Evolutionary conservation across 768 basidiomycete species (phyloP), one percentile per base, ranked within the genome.

Genomic region (Mycena indigotica): DNA sequence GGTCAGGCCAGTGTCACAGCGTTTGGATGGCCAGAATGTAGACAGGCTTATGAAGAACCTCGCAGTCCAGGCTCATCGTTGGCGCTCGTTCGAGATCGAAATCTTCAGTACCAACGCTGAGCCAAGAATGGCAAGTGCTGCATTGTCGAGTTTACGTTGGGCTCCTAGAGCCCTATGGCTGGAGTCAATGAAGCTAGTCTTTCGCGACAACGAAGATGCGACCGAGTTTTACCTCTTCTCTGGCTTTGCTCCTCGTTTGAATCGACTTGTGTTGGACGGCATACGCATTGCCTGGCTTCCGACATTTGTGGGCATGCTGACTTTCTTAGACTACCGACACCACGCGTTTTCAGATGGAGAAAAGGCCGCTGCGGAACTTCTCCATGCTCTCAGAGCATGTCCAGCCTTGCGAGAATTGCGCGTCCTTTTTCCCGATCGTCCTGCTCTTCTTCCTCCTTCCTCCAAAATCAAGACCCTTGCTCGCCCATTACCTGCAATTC

Each of bases 51-150:
- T 89, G 79, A 81, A 85, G 64, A 65, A 84, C 50, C 80, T 83
- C 70, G 57, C 72, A 17, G 80, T 82, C 3, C 74, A 81, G 63
- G 73, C 87, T 50, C 73, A 73, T 51, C 79, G 80, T 44, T 84
- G 84, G 79, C 82, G 87, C 49, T 88, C 87, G 13, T 76, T 91
- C 16, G 75, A 82, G 52, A 78, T 89, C 45, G 71, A 70, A 17
- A 85, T 89, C 68, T 59, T 72, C 32, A 74, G 78, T n/a, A 44
- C 10, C 23, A 6, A 23, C 16, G 83, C 84, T 53, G 75, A 81
- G 3, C 87, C 87, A 1, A 84, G 81, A 67, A 73, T 89, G n/a
- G 87, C 84, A 84, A 86, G 85, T 51, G 83, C 85, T 13, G 79
- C 85, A 21, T 75, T 89, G 38, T 84, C 84, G 3, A 77, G 74